Base-by-base conservation (phyloP, 805 yeast species). In the Dipodascopsis tothii region DNA sequence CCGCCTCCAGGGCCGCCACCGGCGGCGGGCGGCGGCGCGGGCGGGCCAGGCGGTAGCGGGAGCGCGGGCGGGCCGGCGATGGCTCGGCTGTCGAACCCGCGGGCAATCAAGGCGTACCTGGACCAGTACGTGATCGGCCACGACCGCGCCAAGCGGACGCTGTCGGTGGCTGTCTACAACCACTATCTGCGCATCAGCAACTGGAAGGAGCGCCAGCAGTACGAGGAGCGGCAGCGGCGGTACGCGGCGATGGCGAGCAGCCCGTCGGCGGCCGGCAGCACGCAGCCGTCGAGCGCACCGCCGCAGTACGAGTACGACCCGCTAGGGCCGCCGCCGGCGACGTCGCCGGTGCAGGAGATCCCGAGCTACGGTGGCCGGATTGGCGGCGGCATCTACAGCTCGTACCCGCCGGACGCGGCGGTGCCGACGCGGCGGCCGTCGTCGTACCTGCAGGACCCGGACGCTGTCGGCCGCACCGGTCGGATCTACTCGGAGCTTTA, bases 151-250 rank as follows among this genome's bases (percentile, higher is more conserved):
- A 77, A 77, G 56, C 72, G 71, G 52, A 73, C 75, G n/a, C 65
- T 77, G 58, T 69, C 80, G 30, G 82, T 77, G 6, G 80, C 80
- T 1, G 78, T 77, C 0, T 77, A 71, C 53, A 77, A 77, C 44
- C 82, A 77, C 54, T 75, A 74, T 46, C 50, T 75, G 33, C 62
- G 80, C 43, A 62, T 71, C 28, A 67, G 68, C 43, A 77, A 73
- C 46, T 63, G n/a, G 35, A 14, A 33, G n/a, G 35, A 9, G 11
- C 35, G 30, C 11, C 11, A 9, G 14, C 9, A 14, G 30, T 25
- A 9, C 30, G 30, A 25, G 30, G 11, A 14, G 14, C 30, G 30
- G 14, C 11, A 25, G 30, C 9, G 9, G 30, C 30, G 14, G 14
- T 14, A 14, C 11, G 14, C 14, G 11, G 30, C 14, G 30, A 25